These are phyloP conservation scores for Pichia deserticola DNA, from an alignment of 805 yeast genomes.

Conservation along the genomic window DNA sequence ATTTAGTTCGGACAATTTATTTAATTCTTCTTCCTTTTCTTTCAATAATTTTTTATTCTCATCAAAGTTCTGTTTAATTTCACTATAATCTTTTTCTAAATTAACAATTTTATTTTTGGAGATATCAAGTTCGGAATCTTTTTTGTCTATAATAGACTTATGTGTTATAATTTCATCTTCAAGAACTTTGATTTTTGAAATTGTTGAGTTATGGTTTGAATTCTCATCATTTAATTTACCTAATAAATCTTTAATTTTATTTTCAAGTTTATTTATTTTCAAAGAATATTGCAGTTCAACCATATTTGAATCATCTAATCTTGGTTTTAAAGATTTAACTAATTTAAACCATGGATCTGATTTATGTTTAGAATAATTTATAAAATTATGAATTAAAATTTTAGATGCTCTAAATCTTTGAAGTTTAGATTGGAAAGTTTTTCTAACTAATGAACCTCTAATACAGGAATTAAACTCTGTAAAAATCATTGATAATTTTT, in stretches of 20 bases:
- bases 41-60: background rate
- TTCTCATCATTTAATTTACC: slow-evolving; percentile 21
- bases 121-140: slow-evolving; percentile 37
- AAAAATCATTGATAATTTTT: slow-evolving; percentile 46
- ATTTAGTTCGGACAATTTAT: slow-evolving; percentile 4
- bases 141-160: slow-evolving; percentile 23
- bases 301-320: slow-evolving; percentile 35
- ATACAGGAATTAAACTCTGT: slow-evolving; percentile 55
- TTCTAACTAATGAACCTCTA: slow-evolving; percentile 59
- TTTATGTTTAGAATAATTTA: slow-evolving; percentile 39
- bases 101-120: slow-evolving; percentile 23
- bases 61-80: slow-evolving; percentile 15
- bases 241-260: slow-evolving; percentile 47
- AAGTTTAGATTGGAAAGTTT: slow-evolving; percentile 38
- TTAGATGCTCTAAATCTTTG: slow-evolving; percentile 63
- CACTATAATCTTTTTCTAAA: slow-evolving; percentile 20
- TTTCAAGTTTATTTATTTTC: slow-evolving; percentile 50
- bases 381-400: slow-evolving; percentile 55
- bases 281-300: slow-evolving; percentile 43
- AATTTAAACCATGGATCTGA: slow-evolving; percentile 76
- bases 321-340: slow-evolving; percentile 64
- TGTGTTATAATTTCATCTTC: slow-evolving; percentile 27
- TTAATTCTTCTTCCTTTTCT: slow-evolving; percentile 21
- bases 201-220: slow-evolving; percentile 24
- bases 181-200: slow-evolving; percentile 29